A percentile compares a stretch with the other conserved stretches of the same genome.
Conservation (phyloP, 1,284 basidiomycete genomes). For the Cronartium quercuum region DNA sequence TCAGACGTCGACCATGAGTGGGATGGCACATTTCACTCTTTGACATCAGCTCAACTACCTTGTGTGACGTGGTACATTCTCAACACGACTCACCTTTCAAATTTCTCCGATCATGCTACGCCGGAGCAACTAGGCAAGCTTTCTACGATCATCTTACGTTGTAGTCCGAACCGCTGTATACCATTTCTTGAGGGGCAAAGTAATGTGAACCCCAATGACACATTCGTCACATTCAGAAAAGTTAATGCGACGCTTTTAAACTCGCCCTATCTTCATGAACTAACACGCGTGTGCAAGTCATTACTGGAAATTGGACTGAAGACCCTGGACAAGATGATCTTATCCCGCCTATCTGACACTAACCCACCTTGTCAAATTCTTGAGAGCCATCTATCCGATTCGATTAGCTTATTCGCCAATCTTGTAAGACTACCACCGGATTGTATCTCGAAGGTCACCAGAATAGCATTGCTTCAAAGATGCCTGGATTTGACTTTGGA, state of each 20-base stretch:
- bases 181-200: not conserved
- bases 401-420: not conserved
- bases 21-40: constrained; percentile 13
- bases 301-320: not conserved
- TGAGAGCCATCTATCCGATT: not conserved
- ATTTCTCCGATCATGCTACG: constrained; percentile 14
- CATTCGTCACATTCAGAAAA: not conserved
- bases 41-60: constrained; percentile 18
- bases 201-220: not conserved
- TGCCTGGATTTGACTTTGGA: not conserved
- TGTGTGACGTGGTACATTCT: constrained; percentile 20
- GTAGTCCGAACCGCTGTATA: not conserved
- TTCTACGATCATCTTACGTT: constrained; percentile 1
- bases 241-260: not conserved
- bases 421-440: not conserved
- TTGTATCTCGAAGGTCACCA: not conserved
- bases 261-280: not conserved
- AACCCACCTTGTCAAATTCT: not conserved
- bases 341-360: not conserved
- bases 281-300: not conserved
- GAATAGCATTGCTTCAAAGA: not conserved
- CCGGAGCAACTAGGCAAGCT: constrained; percentile 7
- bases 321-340: not conserved
- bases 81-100: constrained; percentile 13
- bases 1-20: not conserved